Evolutionary conservation across 345 rosid genomes (phyloP), one percentile per base, ranked within the genome.

Genomic region (Orychophragmus violaceus): DNA sequence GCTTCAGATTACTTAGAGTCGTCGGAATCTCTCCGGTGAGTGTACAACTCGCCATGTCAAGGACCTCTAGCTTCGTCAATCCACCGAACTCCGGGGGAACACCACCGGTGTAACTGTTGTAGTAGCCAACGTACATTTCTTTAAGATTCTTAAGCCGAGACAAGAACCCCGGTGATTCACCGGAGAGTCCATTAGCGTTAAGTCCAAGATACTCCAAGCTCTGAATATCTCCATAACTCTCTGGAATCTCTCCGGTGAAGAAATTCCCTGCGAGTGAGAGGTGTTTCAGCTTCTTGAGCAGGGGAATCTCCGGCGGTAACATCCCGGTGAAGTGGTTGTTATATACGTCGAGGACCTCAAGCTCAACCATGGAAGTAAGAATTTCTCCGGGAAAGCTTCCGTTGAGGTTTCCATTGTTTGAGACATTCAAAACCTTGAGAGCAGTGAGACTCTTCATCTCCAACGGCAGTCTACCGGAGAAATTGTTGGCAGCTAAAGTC

Each of bases 21-120:
- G 75, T 41, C 0, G 98, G 98, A 71, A 93, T 83, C 66, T 82
- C 85, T 11, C 98, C 98, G 9, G 84, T 71, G 30, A 93, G 81
- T 7, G 78, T 81, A 68, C 94, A 86, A n/a, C 52, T 55, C 2
- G 78, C 85, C 91, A 93, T 82, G 73, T 89, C 96, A 1, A 93
- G 88, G 6, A 61, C 0, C 36, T 74, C 71, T n/a, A 93, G 95
- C 5, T 69, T 72, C 21, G 80, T 74, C 70, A 93, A 62, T 12
- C 45, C 54, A 0, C 98, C 97, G 27, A 89, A 88, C 70, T 83
- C 96, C 28, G 83, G 81, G 0, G 98, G 97, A 49, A 93, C 78
- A 6, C 80, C 86, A 2, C 98, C 88, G 4, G 59, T 63, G 62
- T 82, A 93, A 11, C 10, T 24, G 76, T 81, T 89, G 66, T 0